These are phyloP conservation scores for Dryas alaskensis DNA, from an alignment of 306 rosid genomes.

Conservation along the genomic window DNA sequence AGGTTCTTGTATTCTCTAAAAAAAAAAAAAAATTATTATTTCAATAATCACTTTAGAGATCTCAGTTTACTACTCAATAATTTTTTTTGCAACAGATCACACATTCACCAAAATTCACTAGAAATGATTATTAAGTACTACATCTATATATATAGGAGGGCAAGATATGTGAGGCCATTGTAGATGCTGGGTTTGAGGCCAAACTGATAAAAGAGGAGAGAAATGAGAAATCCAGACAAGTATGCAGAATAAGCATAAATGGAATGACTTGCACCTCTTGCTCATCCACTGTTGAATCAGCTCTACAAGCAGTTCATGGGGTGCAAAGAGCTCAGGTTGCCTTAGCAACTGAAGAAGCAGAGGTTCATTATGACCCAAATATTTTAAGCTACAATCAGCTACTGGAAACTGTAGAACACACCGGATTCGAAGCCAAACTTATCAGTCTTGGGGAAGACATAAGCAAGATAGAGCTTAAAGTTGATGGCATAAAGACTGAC, in stretches of 20 bases:
- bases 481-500: slow-evolving; percentile 43
- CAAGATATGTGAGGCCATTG: slow-evolving; percentile 61
- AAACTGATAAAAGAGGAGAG: slow-evolving; percentile 32
- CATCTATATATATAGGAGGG: slow-evolving; percentile 43
- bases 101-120: background rate
- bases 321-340: slow-evolving; percentile 64
- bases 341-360: slow-evolving; percentile 75
- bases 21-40: too few relatives aligned
- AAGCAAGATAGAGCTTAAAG: slow-evolving; percentile 61
- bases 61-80: background rate
- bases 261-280: slow-evolving; percentile 92
- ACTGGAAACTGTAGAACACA: slow-evolving; percentile 41
- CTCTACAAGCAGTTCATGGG: slow-evolving; percentile 46
- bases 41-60: background rate
- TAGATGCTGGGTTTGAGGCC: slow-evolving; percentile 75
- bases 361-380: slow-evolving; percentile 62
- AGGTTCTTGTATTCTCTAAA: too few relatives aligned
- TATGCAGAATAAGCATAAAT: slow-evolving; percentile 54
- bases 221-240: slow-evolving; percentile 43
- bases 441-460: slow-evolving; percentile 58
- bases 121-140: background rate
- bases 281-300: slow-evolving; percentile 67
- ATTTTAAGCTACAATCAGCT: slow-evolving; percentile 41
- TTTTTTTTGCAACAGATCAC: background rate
- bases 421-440: slow-evolving; percentile 62